Evolutionary conservation across 2,329 filamentous ascomycete genomes (phyloP).

Genomic region (Drechslerella stenobrocha): DNA sequence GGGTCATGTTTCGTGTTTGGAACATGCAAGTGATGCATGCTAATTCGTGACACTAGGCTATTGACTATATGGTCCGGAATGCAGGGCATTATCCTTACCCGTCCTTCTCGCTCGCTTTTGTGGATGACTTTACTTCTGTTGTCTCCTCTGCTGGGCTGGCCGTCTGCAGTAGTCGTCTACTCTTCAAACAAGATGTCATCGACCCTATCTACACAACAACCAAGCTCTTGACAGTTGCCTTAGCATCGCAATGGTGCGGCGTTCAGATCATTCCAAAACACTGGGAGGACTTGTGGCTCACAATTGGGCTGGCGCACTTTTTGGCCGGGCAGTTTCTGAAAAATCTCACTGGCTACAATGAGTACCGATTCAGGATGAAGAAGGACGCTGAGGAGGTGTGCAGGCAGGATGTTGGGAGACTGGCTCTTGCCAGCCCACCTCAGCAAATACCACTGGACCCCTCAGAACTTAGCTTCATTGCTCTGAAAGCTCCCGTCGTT

Average conservation of each 20-base stretch:
- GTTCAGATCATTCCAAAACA: constrained; percentile 86
- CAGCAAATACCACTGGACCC: constrained; percentile 70
- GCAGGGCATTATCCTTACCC: constrained; percentile 90
- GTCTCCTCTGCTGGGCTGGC: constrained; percentile 79
- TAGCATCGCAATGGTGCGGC: constrained; percentile 92
- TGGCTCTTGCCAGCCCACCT: constrained; percentile 58
- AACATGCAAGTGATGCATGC: background rate
- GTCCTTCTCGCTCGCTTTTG: constrained; percentile 89
- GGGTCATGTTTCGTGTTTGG: background rate
- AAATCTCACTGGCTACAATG: constrained; percentile 88
- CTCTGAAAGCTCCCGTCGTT: constrained; percentile 84
- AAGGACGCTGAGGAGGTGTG: constrained; percentile 78
- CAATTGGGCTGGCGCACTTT: constrained; percentile 86
- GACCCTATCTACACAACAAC: constrained; percentile 83
- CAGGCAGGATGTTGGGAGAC: constrained; percentile 72
- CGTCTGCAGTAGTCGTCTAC: constrained; percentile 80
- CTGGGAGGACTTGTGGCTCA: constrained; percentile 80
- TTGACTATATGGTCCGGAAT: constrained; percentile 87
- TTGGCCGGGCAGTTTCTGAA: constrained; percentile 94
- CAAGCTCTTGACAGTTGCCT: constrained; percentile 75
- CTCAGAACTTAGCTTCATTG: constrained; percentile 87
- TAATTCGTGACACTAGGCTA: constrained; percentile 60
- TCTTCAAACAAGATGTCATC: constrained; percentile 82
- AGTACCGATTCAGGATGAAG: constrained; percentile 89
- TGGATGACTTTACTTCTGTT: constrained; percentile 79